These are phyloP conservation scores for Blastobotrys elegans DNA, from an alignment of 1,139 yeast genomes.

Conservation along the genomic window DNA sequence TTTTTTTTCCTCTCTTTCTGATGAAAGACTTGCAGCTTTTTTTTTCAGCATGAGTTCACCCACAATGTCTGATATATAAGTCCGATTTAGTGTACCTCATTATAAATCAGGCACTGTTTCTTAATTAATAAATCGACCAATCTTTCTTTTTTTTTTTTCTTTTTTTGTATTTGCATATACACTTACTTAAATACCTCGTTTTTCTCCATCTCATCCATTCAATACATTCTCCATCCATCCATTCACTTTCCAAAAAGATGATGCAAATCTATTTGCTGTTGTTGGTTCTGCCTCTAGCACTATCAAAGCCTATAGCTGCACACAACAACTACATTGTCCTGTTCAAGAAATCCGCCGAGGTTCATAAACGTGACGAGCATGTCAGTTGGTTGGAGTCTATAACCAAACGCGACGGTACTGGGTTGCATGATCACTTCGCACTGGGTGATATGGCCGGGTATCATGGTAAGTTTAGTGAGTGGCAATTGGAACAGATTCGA, in stretches of 20 bases:
- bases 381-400: slow-evolving; percentile 14
- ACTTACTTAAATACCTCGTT: no score
- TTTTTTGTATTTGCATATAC: neutral
- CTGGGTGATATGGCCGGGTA: slow-evolving; percentile 39
- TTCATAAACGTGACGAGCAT: slow-evolving; percentile 15
- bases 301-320: no score
- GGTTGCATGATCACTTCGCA: slow-evolving; percentile 55
- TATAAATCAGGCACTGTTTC: no score
- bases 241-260: no score
- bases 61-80: no score
- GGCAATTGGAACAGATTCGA: slow-evolving; percentile 39
- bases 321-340: slow-evolving; percentile 23
- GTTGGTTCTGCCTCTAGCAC: neutral
- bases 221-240: no score
- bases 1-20: no score
- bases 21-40: no score
- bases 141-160: neutral
- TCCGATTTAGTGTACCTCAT: no score
- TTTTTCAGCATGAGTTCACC: no score
- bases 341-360: slow-evolving; percentile 13
- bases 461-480: slow-evolving; percentile 25
- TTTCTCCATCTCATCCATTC: neutral
- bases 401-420: slow-evolving; percentile 27
- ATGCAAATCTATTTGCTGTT: neutral
- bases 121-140: no score